A percentile compares a stretch with the other conserved stretches of the same genome.
Conservation (phyloP, 257 asterid species). For the Rauvolfia tetraphylla region DNA sequence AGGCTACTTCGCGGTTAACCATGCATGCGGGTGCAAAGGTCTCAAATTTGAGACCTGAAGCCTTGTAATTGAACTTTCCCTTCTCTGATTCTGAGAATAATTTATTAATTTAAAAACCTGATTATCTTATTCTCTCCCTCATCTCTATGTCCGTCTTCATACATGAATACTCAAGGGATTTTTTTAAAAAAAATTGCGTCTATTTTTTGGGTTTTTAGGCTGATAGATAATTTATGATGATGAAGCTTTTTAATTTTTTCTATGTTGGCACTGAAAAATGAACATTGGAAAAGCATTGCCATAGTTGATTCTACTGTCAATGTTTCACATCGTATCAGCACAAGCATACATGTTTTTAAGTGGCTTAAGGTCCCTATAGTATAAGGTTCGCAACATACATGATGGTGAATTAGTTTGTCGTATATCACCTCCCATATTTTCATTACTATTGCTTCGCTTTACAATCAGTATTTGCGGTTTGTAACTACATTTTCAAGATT, state of each 20-base stretch:
- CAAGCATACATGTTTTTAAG: too few species aligned
- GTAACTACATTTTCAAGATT: not conserved
- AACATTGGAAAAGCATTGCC: not conserved
- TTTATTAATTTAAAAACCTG: not conserved
- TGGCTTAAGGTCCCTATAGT: too few species aligned
- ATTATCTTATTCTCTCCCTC: not conserved
- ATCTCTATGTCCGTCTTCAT: not conserved
- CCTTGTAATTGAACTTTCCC: not conserved
- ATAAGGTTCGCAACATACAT: too few species aligned
- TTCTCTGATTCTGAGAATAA: not conserved
- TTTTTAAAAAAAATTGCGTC: not conserved
- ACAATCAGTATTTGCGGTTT: not conserved
- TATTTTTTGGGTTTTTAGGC: not conserved
- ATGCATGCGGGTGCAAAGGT: not conserved
- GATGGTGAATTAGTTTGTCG: too few species aligned
- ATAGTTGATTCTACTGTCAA: too few species aligned
- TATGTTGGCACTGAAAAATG: not conserved
- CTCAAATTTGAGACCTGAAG: not conserved
- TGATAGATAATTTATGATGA: not conserved
- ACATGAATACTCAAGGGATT: not conserved
- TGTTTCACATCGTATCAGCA: too few species aligned
- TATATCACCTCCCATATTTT: not conserved
- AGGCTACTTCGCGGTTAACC: not conserved
- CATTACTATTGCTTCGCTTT: not conserved
- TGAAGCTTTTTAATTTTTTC: not conserved